Evolutionary conservation across 192 early-diverging fungal species (phyloP), one percentile per base, ranked within the genome.

Genomic region (Geranomyces michiganensis): DNA sequence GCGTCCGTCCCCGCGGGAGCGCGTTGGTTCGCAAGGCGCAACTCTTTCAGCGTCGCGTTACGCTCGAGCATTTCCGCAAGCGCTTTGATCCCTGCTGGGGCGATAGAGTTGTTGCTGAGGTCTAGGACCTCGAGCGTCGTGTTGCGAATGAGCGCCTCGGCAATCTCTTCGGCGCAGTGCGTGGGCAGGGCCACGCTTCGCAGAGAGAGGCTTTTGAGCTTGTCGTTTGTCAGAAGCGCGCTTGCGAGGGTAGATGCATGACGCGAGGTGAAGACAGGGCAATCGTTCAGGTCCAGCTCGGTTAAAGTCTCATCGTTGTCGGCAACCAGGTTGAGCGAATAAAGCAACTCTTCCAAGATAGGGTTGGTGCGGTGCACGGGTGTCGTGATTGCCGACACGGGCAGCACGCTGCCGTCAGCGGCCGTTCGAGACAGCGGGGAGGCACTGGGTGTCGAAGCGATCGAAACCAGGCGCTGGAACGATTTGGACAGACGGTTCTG

Each of bases 201-300:
- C 36, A 85, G 59, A 47, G 74, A 73, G 47, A 85, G 41, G 44
- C 43, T 63, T 62, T 71, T 77, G 36, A 85, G 56, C 56, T 83
- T 65, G 5, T 78, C 77, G 74, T 84, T 85, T 27, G 8, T 30
- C 43, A 58, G 43, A 15, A 85, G 65, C 14, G 76, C 80, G 12
- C 55, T 65, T 17, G 78, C 80, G 29, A 85, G 60, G n/a, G 80
- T 70, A 26, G 55, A 45, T 6, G 56, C 81, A 56, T 81, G 81
- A 2, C n/a, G 43, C 21, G 67, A 14, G 13, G 79, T 60, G 65
- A 82, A 76, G 15, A 85, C 66, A 1, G 55, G 45, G 66, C 72
- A 82, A 76, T 85, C 77, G 62, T 76, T 83, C 43, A 83, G 31
- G 72, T 85, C 84, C 48, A 85, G 70, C 3, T 61, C 62, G 9